Base-by-base conservation (phyloP, 2,329 filamentous ascomycete genomes). In the Alternaria viburni region DNA sequence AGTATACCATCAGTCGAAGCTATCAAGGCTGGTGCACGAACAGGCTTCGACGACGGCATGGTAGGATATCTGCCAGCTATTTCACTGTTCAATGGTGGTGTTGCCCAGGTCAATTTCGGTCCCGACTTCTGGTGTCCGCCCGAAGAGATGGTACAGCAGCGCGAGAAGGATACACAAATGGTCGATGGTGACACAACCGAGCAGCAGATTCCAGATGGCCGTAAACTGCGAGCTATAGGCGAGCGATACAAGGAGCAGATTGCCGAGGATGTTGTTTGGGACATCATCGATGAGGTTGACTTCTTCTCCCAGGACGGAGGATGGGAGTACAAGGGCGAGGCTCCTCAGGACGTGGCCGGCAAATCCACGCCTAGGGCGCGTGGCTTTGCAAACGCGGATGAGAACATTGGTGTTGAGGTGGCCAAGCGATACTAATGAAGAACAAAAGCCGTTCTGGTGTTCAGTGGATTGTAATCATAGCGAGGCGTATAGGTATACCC, bases 51-150 rank as follows among this genome's bases (percentile, higher is more conserved):
- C 75, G 96, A 99, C 75, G 96, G 95, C 36, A 92, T 96, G 86
- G 87, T 97, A 2, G 96, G 96, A 11, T 99, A 99, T 81, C 97
- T 97, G 75, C 96, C 96, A 2, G 93, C 94, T 21, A 89, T 99
- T 19, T 96, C 93, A 71, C 91, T 96, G 21, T 98, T 97, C 81
- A 90, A 92, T 47, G 95, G 94, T 56, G 96, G 95, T 23, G 91
- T 94, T 2, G 94, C 92, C 15, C 92, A 98, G 79, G 90, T 95
- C 72, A 97, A 97, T 80, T 97, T 99, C 76, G 95, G 96, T 1
- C 93, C 93, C 0, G 86, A 96, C 30, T 98, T 97, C 83, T 97
- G 94, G 93, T 91, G 85, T 76, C 93, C 93, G 15, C 94, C 94
- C 0, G 86, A 88, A 4, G 85, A 86, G 46, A 85, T 87, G 81